phyloP scores from a whole-genome alignment of 2,329 filamentous ascomycete species.

The Fusarium burgessii region DNA sequence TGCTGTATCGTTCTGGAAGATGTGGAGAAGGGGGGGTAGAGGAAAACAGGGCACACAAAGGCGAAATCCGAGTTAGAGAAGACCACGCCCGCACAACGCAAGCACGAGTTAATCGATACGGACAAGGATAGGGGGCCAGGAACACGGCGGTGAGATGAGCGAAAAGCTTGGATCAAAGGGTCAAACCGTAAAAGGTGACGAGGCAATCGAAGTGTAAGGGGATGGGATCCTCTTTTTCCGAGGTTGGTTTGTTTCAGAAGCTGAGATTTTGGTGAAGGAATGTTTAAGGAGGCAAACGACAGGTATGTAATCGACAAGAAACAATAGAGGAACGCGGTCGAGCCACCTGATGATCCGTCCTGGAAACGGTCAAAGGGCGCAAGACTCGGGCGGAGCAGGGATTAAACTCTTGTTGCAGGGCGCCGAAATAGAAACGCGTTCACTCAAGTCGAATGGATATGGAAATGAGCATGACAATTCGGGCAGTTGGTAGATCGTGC shows the following conservation, averaged over 20 bases:
- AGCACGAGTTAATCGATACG: conserved; percentile 19
- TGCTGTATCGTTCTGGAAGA: conserved; percentile 50
- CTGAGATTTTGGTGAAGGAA: conserved; percentile 19
- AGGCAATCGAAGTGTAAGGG: conserved; percentile 34
- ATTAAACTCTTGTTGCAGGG: conserved; percentile 38
- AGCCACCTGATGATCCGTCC: conserved; percentile 41
- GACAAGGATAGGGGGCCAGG: conserved; percentile 39
- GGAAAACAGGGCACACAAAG: conserved; percentile 42
- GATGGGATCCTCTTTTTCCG: conserved; percentile 34
- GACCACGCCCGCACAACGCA: conserved; percentile 4
- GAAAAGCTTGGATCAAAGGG: conserved; percentile 41
- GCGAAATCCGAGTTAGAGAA: conserved; percentile 42
- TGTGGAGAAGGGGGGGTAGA: conserved; percentile 47
- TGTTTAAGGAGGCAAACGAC: conserved; percentile 15
- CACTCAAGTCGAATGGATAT: neutral
- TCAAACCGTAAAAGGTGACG: conserved; percentile 16
- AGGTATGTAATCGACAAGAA: conserved; percentile 24
- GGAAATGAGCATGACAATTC: conserved; percentile 19
- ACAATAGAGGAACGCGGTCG: conserved; percentile 34
- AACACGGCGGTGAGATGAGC: conserved; percentile 42
- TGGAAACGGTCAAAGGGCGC: conserved; percentile 39
- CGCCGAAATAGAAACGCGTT: conserved; percentile 17
- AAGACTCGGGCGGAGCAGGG: conserved; percentile 44
- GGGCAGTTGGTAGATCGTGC: neutral
- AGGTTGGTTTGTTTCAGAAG: conserved; percentile 44